Base-by-base conservation (phyloP, 2,329 filamentous ascomycete species). In the Pyrenochaeta sp. region DNA sequence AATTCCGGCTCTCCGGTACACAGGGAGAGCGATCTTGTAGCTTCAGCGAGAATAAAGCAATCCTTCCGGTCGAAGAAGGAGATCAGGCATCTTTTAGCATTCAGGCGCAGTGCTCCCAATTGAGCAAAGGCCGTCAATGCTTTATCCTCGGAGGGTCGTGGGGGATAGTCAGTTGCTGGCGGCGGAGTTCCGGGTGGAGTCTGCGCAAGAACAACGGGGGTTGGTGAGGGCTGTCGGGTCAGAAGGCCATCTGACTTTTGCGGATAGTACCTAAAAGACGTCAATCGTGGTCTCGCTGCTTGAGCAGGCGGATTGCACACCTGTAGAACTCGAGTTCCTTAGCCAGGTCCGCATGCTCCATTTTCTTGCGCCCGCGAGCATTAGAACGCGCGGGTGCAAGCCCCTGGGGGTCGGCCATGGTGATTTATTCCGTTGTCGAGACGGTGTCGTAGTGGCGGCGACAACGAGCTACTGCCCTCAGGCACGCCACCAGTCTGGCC, bases 1-100 rank as follows among this genome's bases (percentile, higher is more conserved):
- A 57, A 54, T 30, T 61, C 55, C 1, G 65, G 52, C 29, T 61
- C 53, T 8, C 61, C 63, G 9, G 57, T 67, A 22, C 64, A 49
- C 3, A 68, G 38, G 1, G 63, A 67, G 8, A 65, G 36, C 3
- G 65, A 65, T 15, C 50, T 51, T 7, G 67, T 71, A 11, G 65
- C 67, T 44, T 70, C 68, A 7, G 68, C 68, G 3, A 72, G 55
- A 24, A 71, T 63, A 42, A 65, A 70, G 51, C 66, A 67, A 48
- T 68, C 59, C 24, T 50, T 59, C n/a, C 68, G 55, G 46, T 72
- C 70, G 54, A 72, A 70, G 50, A 72, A 67, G 47, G 68, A 71
- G 14, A 72, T 67, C 18, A 72, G 48, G 34, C 68, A 69, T 24
- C 70, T 56, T 7, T 64, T 62, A 2, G 64, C 58, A 30, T 69